A percentile compares a stretch with the other conserved stretches of the same genome.
phyloP scores from a whole-genome alignment of 2,329 filamentous ascomycete genomes.

The Penicillium frequentans region DNA sequence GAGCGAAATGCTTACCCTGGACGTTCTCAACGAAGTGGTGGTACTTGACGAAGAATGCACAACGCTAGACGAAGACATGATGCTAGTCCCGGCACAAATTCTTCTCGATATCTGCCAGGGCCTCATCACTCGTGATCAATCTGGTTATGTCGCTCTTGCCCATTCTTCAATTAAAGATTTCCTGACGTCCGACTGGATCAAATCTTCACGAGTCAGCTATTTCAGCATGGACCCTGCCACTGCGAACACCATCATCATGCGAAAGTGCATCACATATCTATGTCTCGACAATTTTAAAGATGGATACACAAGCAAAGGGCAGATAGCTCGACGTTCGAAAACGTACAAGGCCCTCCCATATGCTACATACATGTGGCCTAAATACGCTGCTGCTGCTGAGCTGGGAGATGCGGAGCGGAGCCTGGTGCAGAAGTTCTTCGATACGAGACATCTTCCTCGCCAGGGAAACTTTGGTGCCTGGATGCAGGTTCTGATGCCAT shows the following conservation, averaged over 20 bases:
- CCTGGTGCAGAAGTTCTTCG: constrained; percentile 16
- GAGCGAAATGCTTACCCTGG: constrained; percentile 4
- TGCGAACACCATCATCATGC: constrained; percentile 15
- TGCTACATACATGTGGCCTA: constrained; percentile 16
- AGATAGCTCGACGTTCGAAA: background rate
- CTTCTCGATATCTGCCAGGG: constrained; percentile 20
- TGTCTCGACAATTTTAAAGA: constrained; percentile 18
- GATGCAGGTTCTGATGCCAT: constrained; percentile 12
- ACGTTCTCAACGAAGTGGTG: constrained; percentile 14
- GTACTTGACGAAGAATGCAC: constrained; percentile 11
- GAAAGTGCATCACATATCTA: constrained; percentile 16
- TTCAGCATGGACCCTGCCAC: constrained; percentile 14
- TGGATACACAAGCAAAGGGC: constrained; percentile 6
- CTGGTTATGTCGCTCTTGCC: constrained; percentile 12
- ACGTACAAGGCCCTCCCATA: constrained; percentile 14
- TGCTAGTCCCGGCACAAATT: constrained; percentile 18
- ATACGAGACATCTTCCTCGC: constrained; percentile 8
- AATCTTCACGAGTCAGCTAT: constrained; percentile 12
- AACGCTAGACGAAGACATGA: constrained; percentile 18
- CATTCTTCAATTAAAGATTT: constrained; percentile 21
- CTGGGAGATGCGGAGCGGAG: constrained; percentile 2
- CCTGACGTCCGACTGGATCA: constrained; percentile 21
- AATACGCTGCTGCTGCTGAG: constrained; percentile 6
- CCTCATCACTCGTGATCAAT: constrained; percentile 14
- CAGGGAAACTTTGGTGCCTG: constrained; percentile 20